Evolutionary conservation across 768 basidiomycete species (phyloP).

Genomic region (Clavulina sp.): DNA sequence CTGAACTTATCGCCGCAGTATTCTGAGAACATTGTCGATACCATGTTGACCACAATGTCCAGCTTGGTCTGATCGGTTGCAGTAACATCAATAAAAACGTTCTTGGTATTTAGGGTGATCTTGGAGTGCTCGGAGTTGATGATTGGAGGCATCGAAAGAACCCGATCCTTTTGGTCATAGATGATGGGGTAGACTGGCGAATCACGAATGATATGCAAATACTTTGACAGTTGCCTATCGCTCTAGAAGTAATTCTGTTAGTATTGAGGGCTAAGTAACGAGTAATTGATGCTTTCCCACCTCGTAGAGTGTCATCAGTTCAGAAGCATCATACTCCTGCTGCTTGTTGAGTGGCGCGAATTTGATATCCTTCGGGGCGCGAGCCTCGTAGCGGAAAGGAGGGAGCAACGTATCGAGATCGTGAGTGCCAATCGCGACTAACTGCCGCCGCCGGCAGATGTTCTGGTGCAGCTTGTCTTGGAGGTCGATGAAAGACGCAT

Average conservation of each 20-base stretch:
- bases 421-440: conserved; percentile 95
- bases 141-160: conserved; percentile 95
- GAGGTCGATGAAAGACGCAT: conserved; percentile 95
- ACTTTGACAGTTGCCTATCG: conserved; percentile 57
- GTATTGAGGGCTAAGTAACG: not conserved
- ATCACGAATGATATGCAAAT: conserved; percentile 84
- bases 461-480: conserved; percentile 99
- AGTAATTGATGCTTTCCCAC: conserved; percentile 37
- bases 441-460: conserved; percentile 70
- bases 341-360: conserved; percentile 76
- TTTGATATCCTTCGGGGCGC: conserved; percentile 72
- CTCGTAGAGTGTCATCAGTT: conserved; percentile 89
- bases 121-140: conserved; percentile 97
- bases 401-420: conserved; percentile 78
- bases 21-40: conserved; percentile 95
- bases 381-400: conserved; percentile 78
- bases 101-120: conserved; percentile 82
- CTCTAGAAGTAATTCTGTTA: not conserved
- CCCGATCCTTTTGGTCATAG: conserved; percentile 74
- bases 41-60: conserved; percentile 85
- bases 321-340: conserved; percentile 64
- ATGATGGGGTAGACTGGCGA: conserved; percentile 96
- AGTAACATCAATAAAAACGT: conserved; percentile 93
- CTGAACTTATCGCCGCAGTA: conserved; percentile 85
- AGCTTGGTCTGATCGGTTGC: conserved; percentile 95